Evolutionary conservation across 805 yeast species (phyloP), one percentile per base, ranked within the genome.

Genomic region (Zygosaccharomyces pseudorouxii): DNA sequence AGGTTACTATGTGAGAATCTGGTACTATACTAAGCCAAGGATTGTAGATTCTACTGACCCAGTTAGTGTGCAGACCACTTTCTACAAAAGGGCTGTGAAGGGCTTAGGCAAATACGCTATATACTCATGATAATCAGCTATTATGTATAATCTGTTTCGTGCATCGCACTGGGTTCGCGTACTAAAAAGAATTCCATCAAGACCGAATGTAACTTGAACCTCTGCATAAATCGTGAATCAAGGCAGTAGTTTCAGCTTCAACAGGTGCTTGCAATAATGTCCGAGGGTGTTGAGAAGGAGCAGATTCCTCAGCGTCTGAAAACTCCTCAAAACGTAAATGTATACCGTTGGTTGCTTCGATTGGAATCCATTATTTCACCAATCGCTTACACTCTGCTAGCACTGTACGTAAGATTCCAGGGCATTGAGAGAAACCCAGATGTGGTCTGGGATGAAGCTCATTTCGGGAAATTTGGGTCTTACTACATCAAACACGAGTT

Each of bases 361-460:
- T 31, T 42, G 14, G 38, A 42, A 22, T 16, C 27, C 11, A 22
- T 31, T 10, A 14, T 33, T 8, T 42, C 39, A 14, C 63, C 89
- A n/a, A 57, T 84, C 3, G 41, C 81, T 19, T 76, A 90, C 61
- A 89, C 97, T 0, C 50, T 76, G 1, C 54, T 84, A 16, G 82
- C 93, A 8, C 85, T 90, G 58, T 77, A 76, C 53, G 76, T 88
- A 37, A 79, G 98, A 58, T 79, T 89, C 67, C 82, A 86, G 71
- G 73, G 77, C 53, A 84, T 92, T 56, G 85, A 86, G 47, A 73
- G 77, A 48, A 86, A 88, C 52, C 74, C 78, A 48, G 74, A 77
- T 48, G 97, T 93, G 27, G 93, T 93, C 41, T 90, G 97, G 97
- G 97, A 89, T 70, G 97, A 89, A 66, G 97, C 97, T 36, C 97